Conservation (phyloP, 495 filamentous ascomycete species). For the Chaetomium fimeti region DNA sequence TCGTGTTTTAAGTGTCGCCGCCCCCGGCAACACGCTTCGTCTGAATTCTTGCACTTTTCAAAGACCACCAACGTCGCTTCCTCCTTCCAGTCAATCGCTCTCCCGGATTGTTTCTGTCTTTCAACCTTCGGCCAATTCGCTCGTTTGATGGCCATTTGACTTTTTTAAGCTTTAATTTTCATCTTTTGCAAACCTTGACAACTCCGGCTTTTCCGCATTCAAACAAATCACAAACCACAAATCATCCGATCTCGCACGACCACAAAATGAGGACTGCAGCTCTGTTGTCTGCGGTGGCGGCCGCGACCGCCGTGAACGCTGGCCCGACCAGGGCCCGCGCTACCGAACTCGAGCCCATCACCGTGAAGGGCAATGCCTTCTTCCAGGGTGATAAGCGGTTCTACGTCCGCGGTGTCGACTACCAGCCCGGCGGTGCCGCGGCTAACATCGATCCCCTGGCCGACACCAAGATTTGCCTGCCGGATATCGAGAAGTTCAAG, state of each 20-base stretch:
- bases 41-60: conserved; percentile 7
- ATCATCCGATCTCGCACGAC: neutral
- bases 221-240: neutral
- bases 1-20: conserved; percentile 16
- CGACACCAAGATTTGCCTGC: conserved; percentile 66
- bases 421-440: conserved; percentile 83
- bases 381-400: conserved; percentile 80
- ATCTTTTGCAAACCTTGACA: neutral
- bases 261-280: conserved; percentile 54
- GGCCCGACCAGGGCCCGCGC: conserved; percentile 57
- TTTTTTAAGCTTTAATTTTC: conserved; percentile 12
- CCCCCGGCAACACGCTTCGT: conserved; percentile 3
- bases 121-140: conserved; percentile 25
- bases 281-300: conserved; percentile 53
- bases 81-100: conserved; percentile 28
- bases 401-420: conserved; percentile 95
- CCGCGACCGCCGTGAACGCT: conserved; percentile 54
- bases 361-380: conserved; percentile 63
- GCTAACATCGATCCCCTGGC: conserved; percentile 76
- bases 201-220: neutral
- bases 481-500: conserved; percentile 82
- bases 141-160: conserved; percentile 35
- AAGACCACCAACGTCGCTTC: conserved; percentile 14
- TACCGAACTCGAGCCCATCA: conserved; percentile 41
- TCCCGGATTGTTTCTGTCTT: conserved; percentile 9